Conservation (phyloP, 306 rosid species). For the Quercus berberidifolia region DNA sequence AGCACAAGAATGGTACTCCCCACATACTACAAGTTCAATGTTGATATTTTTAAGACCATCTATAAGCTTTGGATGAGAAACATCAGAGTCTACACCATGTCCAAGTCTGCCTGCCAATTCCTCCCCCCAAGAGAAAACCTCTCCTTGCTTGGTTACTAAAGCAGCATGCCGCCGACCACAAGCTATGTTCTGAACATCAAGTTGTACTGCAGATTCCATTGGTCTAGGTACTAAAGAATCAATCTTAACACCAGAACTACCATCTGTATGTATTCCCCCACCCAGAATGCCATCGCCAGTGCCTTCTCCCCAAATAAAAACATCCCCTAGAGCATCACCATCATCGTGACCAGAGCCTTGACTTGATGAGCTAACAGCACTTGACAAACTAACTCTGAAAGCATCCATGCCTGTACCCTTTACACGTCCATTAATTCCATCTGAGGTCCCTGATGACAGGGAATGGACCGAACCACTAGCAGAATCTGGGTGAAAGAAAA, state of each 20-base stretch:
- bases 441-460: slow-evolving; percentile 96
- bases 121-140: slow-evolving; percentile 97
- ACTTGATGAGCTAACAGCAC: slow-evolving; percentile 98
- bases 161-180: slow-evolving; percentile 96
- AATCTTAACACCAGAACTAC: slow-evolving; percentile 59
- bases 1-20: slow-evolving; percentile 96
- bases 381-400: slow-evolving; percentile 93
- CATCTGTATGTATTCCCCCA: slow-evolving; percentile 91
- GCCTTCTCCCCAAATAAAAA: slow-evolving; percentile 97
- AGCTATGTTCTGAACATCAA: slow-evolving; percentile 93
- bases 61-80: slow-evolving; percentile 87
- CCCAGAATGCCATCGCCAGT: slow-evolving; percentile 94
- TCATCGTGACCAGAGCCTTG: slow-evolving; percentile 99
- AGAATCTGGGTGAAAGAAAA: slow-evolving; percentile 89
- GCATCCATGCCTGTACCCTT: slow-evolving; percentile 89
- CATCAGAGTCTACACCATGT: slow-evolving; percentile 96
- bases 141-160: slow-evolving; percentile 96
- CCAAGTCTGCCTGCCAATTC: slow-evolving; percentile 98
- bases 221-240: slow-evolving; percentile 93
- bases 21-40: slow-evolving; percentile 96
- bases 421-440: slow-evolving; percentile 81
- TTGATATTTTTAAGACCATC: slow-evolving; percentile 78
- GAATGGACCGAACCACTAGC: slow-evolving; percentile 93
- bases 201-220: slow-evolving; percentile 90
- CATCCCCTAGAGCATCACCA: slow-evolving; percentile 99